Evolutionary conservation across 106 monocot species (phyloP), one percentile per base, ranked within the genome.

Genomic region (Platanthera zijinensis): DNA sequence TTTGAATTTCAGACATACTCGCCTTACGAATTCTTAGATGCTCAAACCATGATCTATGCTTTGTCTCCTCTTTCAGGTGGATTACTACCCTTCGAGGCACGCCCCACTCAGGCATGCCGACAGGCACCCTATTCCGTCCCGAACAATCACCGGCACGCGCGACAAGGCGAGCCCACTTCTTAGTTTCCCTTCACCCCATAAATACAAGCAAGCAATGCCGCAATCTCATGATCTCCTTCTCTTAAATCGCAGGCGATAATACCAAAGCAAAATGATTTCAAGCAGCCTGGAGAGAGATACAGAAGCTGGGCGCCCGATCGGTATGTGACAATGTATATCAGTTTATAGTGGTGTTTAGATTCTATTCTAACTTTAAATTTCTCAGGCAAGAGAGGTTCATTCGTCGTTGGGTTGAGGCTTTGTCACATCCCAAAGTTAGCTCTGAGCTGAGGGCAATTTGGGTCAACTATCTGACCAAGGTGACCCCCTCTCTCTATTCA

Each of bases 271-370:
- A 95, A 95, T 48, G 89, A 92, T 74, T 92, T 86, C 83, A 81
- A 95, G 86, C 92, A 95, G 50, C 83, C 95, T 0, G 95, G 95
- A 15, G 92, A 85, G 86, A 78, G 87, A 45, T 95, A 95, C 80
- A 82, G 95, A 66, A 80, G 89, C 5, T 92, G 89, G 86, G 81
- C 89, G 2, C 86, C 87, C 32, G 92, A 95, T 72, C 86, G 87
- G 92, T 92, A 85, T 15, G 61, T 3, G 12, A 17, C 17, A 10
- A 10, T 32, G 32, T 19, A 59, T 0, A 18, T 66, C 10, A 66
- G 30, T 10, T 66, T 10, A 28, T 66, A 59, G n/a, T n/a, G 5
- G 63, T 28, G 28, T 25, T 9, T 10, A 11, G 66, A 66, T 66
- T 5, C 14, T 4, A 7, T 17, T 8, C n/a, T 69, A 49, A 6